Evolutionary conservation across 139 green algal genomes (phyloP).

Genomic region (Chlamydomonas schloesseri): DNA sequence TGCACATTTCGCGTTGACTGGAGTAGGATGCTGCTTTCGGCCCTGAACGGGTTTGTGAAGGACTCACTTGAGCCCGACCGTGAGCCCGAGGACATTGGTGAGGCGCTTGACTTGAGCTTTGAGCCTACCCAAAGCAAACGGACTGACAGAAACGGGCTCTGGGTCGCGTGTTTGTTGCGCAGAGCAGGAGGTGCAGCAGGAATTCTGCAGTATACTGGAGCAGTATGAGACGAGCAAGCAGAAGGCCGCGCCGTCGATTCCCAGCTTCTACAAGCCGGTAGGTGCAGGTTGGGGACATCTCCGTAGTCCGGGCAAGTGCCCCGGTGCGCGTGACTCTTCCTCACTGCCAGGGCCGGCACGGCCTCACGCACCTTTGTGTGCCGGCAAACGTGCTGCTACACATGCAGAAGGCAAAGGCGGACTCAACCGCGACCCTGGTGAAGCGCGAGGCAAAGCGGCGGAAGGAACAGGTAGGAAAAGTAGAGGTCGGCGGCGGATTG

Average conservation of each 20-base stretch:
- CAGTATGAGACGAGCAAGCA: constrained; percentile 11
- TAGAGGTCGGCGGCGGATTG: no score
- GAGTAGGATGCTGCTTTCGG: constrained; percentile 11
- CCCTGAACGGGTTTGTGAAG: neutral
- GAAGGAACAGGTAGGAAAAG: constrained; percentile 58
- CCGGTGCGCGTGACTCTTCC: no score
- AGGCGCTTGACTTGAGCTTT: neutral
- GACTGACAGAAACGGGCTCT: neutral
- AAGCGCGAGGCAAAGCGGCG: constrained; percentile 46
- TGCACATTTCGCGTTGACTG: no score
- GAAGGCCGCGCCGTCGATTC: constrained; percentile 14
- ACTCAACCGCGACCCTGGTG: constrained; percentile 29
- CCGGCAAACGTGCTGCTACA: neutral
- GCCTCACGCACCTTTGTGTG: neutral
- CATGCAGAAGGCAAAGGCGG: constrained; percentile 47
- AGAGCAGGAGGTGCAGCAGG: constrained; percentile 35
- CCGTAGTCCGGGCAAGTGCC: neutral
- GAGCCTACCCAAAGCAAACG: neutral
- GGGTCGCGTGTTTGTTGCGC: neutral
- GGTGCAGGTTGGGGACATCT: neutral
- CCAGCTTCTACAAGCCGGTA: constrained; percentile 56
- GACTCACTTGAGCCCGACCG: constrained; percentile 20
- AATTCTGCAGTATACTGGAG: constrained; percentile 19
- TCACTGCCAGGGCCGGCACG: neutral
- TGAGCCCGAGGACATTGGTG: constrained; percentile 24